Base-by-base conservation (phyloP, 306 rosid genomes). In the Quercus bicolor region DNA sequence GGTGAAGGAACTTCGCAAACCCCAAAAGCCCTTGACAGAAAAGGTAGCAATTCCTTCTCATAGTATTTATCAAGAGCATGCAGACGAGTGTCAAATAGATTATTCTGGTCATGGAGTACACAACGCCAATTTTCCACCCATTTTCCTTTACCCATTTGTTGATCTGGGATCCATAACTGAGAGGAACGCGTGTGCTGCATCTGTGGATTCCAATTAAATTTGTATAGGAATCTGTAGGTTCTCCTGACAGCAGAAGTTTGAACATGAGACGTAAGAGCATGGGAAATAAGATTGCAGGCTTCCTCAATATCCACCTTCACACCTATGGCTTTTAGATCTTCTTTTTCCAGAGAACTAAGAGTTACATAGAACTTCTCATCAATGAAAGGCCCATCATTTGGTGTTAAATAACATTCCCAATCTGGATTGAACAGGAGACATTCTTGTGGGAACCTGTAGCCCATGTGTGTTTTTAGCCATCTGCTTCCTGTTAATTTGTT, bases 21-120 rank as follows among this genome's bases (percentile, higher is more conserved):
- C 2, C 77, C 40, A 61, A 53, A 79, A 29, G 84, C 84, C 6
- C 77, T 75, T 54, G 75, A 66, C 40, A 84, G 66, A 19, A 84
- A 20, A 4, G 81, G 81, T 5, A 76, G 70, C 20, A 84, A 70
- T 10, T 76, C 77, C 20, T 16, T 37, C 9, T 34, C 13, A 21
- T 84, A 79, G 56, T 56, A 72, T n/a, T 52, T 56, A 3, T 80
- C 74, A n/a, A 84, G 77, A 43, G 48, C 34, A 24, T 53, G 53
- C 48, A 84, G 34, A 56, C 24, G 51, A n/a, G 68, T 13, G 4
- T 18, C 28, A 26, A 84, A 80, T 14, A 79, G 20, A 13, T 72
- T 55, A 6, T 80, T 18, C 48, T 1, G 52, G 15, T 72, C 84
- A 37, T 72, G 76, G 59, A 79, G 68, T 20, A 84, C 55, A 52